Conservation (phyloP, 306 rosid species). For the Crataegus laevigata region DNA sequence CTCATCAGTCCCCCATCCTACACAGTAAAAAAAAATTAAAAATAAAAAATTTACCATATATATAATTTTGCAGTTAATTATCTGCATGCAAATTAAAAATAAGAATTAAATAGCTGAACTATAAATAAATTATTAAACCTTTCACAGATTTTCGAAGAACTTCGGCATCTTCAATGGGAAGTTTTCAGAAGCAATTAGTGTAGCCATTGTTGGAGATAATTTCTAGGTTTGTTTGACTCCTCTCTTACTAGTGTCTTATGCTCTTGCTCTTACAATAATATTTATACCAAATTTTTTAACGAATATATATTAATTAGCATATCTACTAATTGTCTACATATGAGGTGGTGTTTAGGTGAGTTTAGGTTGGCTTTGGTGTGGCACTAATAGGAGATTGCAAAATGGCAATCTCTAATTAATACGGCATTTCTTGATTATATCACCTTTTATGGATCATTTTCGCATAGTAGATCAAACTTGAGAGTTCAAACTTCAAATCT, state of each 20-base stretch:
- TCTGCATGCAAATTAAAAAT: not conserved
- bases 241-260: not conserved
- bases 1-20: conserved; percentile 90
- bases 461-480: not conserved
- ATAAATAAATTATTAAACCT: conserved; percentile 19
- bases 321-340: not conserved
- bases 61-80: not conserved
- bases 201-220: conserved; percentile 26
- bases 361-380: conserved; percentile 9
- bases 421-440: not conserved
- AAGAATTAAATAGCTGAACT: not conserved
- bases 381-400: not conserved
- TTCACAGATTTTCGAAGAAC: conserved; percentile 39
- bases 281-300: not conserved
- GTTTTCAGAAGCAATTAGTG: conserved; percentile 31
- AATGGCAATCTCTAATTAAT: conserved; percentile 3
- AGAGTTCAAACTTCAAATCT: not conserved
- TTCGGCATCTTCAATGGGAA: conserved; percentile 58
- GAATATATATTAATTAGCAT: not conserved
- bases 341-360: conserved; percentile 1
- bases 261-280: not conserved
- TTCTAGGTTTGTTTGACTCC: not conserved
- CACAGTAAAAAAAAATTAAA: not conserved
- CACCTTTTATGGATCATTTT: not conserved
- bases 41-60: not conserved